These are phyloP conservation scores for Coemansia sp. DNA, from an alignment of 192 early-diverging fungal species.

Conservation along the genomic window DNA sequence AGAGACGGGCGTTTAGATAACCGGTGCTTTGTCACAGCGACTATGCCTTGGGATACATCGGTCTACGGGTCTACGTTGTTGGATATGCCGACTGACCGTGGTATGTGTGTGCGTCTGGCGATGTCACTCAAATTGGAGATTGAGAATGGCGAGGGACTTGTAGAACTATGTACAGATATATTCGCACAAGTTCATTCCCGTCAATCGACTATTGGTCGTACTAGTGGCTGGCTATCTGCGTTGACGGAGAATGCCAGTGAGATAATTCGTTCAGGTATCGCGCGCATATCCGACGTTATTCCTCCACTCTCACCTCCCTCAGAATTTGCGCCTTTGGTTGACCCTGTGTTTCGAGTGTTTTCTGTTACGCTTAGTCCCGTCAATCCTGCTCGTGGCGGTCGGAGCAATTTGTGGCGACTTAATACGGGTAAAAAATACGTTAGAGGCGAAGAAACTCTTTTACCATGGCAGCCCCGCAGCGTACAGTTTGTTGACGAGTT, in stretches of 20 bases:
- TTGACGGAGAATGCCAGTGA: constrained; percentile 17
- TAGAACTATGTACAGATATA: constrained; percentile 61
- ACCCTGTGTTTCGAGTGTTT: constrained; percentile 58
- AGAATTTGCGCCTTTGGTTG: constrained; percentile 13
- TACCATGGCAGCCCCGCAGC: constrained; percentile 68
- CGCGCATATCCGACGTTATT: constrained; percentile 5
- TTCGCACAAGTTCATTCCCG: constrained; percentile 62
- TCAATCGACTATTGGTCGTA: constrained; percentile 14
- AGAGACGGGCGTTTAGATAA: constrained; percentile 60
- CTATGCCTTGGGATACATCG: constrained; percentile 75
- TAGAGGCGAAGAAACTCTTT: constrained; percentile 69
- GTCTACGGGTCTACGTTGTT: constrained; percentile 66
- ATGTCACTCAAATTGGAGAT: constrained; percentile 59
- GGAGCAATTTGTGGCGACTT: constrained; percentile 64
- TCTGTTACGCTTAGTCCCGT: constrained; percentile 54
- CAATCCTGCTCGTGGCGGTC: constrained; percentile 57
- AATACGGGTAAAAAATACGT: constrained; percentile 68
- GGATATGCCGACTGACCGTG: constrained; percentile 60
- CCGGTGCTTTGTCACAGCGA: constrained; percentile 58
- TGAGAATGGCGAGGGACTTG: constrained; percentile 58
- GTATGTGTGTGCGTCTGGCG: constrained; percentile 60
- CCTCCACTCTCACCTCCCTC: neutral
- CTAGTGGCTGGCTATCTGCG: constrained; percentile 18
- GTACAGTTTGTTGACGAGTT: constrained; percentile 64
- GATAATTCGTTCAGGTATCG: neutral